Conservation (phyloP, 2,329 filamentous ascomycete species). For the Aulographum hederae region DNA sequence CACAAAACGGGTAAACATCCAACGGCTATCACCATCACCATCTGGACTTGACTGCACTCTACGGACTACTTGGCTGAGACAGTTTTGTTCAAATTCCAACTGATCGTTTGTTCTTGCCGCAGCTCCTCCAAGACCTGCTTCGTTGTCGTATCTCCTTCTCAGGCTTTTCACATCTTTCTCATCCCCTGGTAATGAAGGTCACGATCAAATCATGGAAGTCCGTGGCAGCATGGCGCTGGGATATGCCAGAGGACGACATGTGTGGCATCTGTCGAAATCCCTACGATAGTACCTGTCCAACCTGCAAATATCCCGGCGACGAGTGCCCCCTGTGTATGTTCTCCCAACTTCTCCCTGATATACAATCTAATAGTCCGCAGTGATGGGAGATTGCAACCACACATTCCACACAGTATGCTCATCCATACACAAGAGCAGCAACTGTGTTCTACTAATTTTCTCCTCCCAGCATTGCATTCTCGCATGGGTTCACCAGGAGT, state of each 20-base stretch:
- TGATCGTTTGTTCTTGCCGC: too few relatives aligned
- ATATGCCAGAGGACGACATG: conserved; percentile 91
- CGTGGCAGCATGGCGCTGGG: conserved; percentile 94
- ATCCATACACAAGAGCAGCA: too few relatives aligned
- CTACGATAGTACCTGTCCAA: conserved; percentile 94
- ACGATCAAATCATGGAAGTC: conserved; percentile 85
- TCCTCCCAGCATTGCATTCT: conserved; percentile 70
- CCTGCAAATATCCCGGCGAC: conserved; percentile 94
- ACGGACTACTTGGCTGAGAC: too few relatives aligned
- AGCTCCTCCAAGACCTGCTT: too few relatives aligned
- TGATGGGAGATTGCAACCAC: conserved; percentile 91
- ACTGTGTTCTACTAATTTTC: conserved; percentile 1
- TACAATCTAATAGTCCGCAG: conserved; percentile 35
- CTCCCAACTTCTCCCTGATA: background rate
- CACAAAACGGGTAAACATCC: too few relatives aligned
- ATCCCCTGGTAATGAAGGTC: too few relatives aligned
- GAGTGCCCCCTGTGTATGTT: conserved; percentile 75
- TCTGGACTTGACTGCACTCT: too few relatives aligned
- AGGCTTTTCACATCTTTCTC: too few relatives aligned
- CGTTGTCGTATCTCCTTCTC: too few relatives aligned
- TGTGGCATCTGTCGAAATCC: conserved; percentile 97
- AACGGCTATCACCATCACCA: too few relatives aligned
- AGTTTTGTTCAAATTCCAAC: too few relatives aligned
- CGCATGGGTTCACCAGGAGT: conserved; percentile 91
- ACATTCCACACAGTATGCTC: conserved; percentile 79